Percentiles rank a stretch among this genome's conserved stretches.
These are phyloP conservation scores for Xylaria castorea DNA, from an alignment of 495 filamentous ascomycete genomes.

Conservation along the genomic window DNA sequence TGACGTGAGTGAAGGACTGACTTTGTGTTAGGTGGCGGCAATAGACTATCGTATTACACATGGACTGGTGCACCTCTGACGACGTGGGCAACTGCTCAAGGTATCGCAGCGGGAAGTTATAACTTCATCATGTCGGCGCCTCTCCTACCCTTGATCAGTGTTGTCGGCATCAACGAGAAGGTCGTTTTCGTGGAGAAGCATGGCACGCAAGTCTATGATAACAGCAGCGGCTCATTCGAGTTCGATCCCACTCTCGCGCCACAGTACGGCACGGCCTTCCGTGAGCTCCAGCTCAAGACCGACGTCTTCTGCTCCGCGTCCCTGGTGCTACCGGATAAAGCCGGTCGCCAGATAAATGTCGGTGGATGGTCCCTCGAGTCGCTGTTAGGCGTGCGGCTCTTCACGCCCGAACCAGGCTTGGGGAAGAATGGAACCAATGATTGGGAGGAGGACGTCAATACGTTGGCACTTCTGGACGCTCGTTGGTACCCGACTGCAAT, in stretches of 20 bases:
- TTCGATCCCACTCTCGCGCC: constrained; percentile 49
- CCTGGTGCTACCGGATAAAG: constrained; percentile 55
- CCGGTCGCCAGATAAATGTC: constrained; percentile 54
- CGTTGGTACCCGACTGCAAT: constrained; percentile 61
- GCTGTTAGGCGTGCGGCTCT: constrained; percentile 55
- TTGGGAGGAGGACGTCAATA: constrained; percentile 56
- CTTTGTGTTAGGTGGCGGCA: constrained; percentile 49
- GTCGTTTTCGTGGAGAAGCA: constrained; percentile 56
- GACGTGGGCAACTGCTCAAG: constrained; percentile 45
- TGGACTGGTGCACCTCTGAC: constrained; percentile 47
- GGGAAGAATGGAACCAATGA: constrained; percentile 53
- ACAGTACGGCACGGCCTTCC: constrained; percentile 51
- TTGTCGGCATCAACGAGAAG: constrained; percentile 52
- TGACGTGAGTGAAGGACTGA: not conserved
- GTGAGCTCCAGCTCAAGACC: constrained; percentile 53
- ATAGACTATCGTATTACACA: constrained; percentile 50
- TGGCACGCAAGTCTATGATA: constrained; percentile 48
- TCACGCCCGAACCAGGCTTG: constrained; percentile 55
- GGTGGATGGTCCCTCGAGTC: constrained; percentile 56
- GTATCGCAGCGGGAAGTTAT: constrained; percentile 50
- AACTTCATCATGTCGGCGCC: constrained; percentile 55
- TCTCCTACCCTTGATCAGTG: constrained; percentile 54
- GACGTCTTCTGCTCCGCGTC: constrained; percentile 58
- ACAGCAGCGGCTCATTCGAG: constrained; percentile 58
- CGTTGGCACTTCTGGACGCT: constrained; percentile 47